A percentile compares a stretch with the other conserved stretches of the same genome.
Conservation (phyloP, 2,329 filamentous ascomycete genomes). For the Penicillium aurantiogriseum region DNA sequence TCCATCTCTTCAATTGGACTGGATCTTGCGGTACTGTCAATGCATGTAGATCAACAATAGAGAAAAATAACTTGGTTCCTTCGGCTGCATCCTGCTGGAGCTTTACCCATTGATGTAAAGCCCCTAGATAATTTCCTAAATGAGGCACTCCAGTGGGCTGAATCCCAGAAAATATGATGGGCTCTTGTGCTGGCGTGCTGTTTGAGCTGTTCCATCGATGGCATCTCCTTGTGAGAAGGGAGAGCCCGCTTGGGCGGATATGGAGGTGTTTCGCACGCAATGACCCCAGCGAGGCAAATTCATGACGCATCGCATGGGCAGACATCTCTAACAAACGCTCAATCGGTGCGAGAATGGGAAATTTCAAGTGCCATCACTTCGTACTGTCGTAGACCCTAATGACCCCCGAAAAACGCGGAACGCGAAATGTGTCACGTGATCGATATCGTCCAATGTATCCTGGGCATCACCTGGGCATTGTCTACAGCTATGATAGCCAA, state of each 20-base stretch:
- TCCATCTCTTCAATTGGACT: conserved; percentile 59
- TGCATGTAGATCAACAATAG: conserved; percentile 89
- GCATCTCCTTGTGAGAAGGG: conserved; percentile 6
- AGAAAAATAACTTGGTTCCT: conserved; percentile 70
- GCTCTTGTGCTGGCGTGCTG: conserved; percentile 14
- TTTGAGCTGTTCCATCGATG: conserved; percentile 17
- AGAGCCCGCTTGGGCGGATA: background rate
- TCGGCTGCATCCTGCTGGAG: conserved; percentile 65
- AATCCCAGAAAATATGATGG: conserved; percentile 87
- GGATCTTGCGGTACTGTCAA: conserved; percentile 75
- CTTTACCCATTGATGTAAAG: conserved; percentile 79
- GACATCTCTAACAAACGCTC: conserved; percentile 8
- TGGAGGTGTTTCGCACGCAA: conserved; percentile 4
- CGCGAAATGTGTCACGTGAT: conserved; percentile 13
- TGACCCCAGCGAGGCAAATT: conserved; percentile 1
- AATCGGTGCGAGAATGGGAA: background rate
- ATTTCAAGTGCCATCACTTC: background rate
- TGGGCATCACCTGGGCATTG: background rate
- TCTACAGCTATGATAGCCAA: background rate
- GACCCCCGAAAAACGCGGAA: background rate
- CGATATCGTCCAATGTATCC: background rate
- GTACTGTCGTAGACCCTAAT: conserved; percentile 5
- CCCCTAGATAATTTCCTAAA: conserved; percentile 91
- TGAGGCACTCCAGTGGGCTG: conserved; percentile 94
- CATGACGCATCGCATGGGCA: background rate